Conservation (phyloP, 495 filamentous ascomycete genomes). For the Neurospora sp. region DNA sequence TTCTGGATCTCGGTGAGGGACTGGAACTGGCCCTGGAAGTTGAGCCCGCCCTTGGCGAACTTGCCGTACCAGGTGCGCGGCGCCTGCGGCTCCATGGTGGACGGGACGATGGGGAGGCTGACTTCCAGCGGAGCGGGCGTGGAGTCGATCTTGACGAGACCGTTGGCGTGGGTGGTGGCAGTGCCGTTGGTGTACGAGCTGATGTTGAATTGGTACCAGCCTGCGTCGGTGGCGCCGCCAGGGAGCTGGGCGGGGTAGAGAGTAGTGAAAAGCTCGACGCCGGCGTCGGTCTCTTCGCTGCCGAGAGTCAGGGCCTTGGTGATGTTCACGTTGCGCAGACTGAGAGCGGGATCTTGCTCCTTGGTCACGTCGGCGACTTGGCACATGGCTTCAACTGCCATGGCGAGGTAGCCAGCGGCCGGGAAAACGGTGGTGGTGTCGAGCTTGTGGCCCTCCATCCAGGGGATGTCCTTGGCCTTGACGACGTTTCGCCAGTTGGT, state of each 20-base stretch:
- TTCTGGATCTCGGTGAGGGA: slow-evolving; percentile 12
- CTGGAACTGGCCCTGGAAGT: slow-evolving; percentile 21
- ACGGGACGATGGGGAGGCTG: neutral
- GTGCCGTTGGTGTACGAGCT: slow-evolving; percentile 18
- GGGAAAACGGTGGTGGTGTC: slow-evolving; percentile 40
- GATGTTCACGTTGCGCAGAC: slow-evolving; percentile 16
- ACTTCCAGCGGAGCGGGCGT: neutral
- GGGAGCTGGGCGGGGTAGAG: neutral
- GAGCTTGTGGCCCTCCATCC: slow-evolving; percentile 38
- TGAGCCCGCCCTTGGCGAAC: slow-evolving; percentile 12
- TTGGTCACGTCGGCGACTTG: slow-evolving; percentile 12
- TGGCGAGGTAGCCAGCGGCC: slow-evolving; percentile 42
- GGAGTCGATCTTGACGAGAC: slow-evolving; percentile 21
- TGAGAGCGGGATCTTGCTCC: slow-evolving; percentile 2
- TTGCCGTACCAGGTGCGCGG: slow-evolving; percentile 19
- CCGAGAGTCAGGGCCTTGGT: slow-evolving; percentile 26
- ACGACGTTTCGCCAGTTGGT: slow-evolving; percentile 38
- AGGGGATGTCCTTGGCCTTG: slow-evolving; percentile 31
- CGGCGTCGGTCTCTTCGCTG: slow-evolving; percentile 19
- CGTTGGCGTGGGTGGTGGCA: slow-evolving; percentile 21
- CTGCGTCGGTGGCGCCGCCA: slow-evolving; percentile 10
- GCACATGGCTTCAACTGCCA: slow-evolving; percentile 39
- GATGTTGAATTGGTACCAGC: slow-evolving; percentile 20
- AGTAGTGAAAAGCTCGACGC: slow-evolving; percentile 13
- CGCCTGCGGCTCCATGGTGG: slow-evolving; percentile 17